Percentiles rank a stretch among this genome's conserved stretches.
Evolutionary conservation across 139 green algal species (phyloP).

Genomic region (Nannochloris sp.): DNA sequence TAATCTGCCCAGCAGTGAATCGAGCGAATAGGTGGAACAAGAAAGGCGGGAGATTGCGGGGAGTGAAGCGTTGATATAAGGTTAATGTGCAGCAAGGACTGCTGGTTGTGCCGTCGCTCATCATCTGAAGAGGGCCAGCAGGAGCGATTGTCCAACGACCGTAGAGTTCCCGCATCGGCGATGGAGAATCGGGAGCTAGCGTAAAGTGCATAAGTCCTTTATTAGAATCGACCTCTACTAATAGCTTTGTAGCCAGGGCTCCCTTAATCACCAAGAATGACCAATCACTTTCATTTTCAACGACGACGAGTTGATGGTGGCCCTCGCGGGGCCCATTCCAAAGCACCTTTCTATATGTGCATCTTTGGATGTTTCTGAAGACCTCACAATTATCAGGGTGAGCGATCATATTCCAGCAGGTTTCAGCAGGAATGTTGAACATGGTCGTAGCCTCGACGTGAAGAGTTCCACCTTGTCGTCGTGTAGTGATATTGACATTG

Average conservation of each 20-base stretch:
- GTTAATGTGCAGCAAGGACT: not conserved
- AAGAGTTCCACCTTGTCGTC: not conserved
- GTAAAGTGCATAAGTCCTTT: not conserved
- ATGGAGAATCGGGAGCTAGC: not conserved
- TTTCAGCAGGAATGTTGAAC: not conserved
- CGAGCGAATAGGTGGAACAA: not conserved
- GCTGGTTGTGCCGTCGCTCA: no score
- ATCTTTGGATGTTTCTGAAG: not conserved
- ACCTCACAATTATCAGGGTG: conserved; percentile 8
- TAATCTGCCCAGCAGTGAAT: not conserved
- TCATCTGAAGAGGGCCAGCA: not conserved
- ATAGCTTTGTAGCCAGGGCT: not conserved
- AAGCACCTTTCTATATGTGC: not conserved
- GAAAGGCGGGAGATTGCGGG: not conserved
- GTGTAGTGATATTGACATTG: not conserved
- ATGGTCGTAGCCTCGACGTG: conserved; percentile 2
- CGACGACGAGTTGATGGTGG: not conserved
- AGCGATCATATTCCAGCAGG: conserved; percentile 1
- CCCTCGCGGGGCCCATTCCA: not conserved
- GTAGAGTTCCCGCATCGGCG: not conserved
- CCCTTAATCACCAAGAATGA: not conserved
- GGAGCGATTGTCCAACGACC: not conserved
- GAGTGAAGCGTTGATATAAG: conserved; percentile 3
- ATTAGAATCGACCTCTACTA: not conserved
- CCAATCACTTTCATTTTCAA: conserved; percentile 13